These are phyloP conservation scores for Xylaria sp. DNA, from an alignment of 2,329 filamentous ascomycete species.

Conservation along the genomic window DNA sequence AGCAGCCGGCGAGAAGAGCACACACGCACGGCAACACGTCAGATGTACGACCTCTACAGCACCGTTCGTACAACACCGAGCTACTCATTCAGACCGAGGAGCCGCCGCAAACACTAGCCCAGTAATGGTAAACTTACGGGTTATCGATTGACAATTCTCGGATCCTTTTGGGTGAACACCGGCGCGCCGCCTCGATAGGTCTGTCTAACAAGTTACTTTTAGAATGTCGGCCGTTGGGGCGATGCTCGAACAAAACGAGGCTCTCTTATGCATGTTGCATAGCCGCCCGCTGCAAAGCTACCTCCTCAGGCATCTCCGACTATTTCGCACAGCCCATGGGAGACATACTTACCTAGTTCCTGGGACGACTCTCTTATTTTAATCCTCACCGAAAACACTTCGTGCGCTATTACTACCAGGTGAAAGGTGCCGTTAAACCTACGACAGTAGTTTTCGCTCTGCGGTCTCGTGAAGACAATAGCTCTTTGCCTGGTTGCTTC, in stretches of 20 bases:
- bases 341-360: background rate
- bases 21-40: constrained; percentile 13
- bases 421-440: background rate
- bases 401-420: background rate
- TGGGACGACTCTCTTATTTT: background rate
- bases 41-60: constrained; percentile 17
- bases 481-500: background rate
- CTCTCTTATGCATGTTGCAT: constrained; percentile 30
- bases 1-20: background rate
- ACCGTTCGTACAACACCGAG: constrained; percentile 5
- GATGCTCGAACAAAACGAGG: constrained; percentile 27
- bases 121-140: background rate
- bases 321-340: constrained; percentile 10
- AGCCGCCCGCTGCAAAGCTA: constrained; percentile 29
- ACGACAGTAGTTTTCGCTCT: background rate
- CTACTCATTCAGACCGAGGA: constrained; percentile 9
- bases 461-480: background rate
- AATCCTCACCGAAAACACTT: constrained; percentile 25
- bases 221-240: constrained; percentile 19
- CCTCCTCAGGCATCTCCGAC: constrained; percentile 10
- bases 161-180: background rate
- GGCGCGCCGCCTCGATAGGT: constrained; percentile 13
- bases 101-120: constrained; percentile 7
- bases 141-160: background rate
- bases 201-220: constrained; percentile 17